Conservation (phyloP, 2,329 filamentous ascomycete genomes). For the Fusarium miscanthi region DNA sequence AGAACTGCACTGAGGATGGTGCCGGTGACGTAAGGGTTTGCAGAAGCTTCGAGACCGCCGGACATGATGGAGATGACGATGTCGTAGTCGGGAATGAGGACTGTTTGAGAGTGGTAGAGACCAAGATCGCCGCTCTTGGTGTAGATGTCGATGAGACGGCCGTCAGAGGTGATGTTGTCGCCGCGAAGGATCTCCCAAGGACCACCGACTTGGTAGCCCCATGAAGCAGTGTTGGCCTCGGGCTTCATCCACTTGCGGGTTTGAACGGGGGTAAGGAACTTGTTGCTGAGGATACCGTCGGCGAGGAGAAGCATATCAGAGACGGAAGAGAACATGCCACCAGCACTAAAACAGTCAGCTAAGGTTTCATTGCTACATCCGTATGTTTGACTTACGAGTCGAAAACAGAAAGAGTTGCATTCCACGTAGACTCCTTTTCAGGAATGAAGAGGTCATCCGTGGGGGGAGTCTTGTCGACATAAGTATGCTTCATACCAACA, state of each 20-base stretch:
- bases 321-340: constrained; percentile 56
- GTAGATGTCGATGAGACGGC: constrained; percentile 58
- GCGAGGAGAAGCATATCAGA: constrained; percentile 56
- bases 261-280: constrained; percentile 52
- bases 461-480: constrained; percentile 48
- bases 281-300: constrained; percentile 55
- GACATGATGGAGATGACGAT: constrained; percentile 55
- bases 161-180: constrained; percentile 51
- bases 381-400: constrained; percentile 45
- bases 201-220: constrained; percentile 54
- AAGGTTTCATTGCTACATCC: too few species aligned
- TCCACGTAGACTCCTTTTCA: constrained; percentile 49
- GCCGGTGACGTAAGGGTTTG: constrained; percentile 24
- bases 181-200: constrained; percentile 61
- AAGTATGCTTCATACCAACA: constrained; percentile 56
- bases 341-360: constrained; percentile 42
- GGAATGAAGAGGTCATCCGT: constrained; percentile 52
- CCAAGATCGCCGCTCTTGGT: constrained; percentile 59
- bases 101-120: constrained; percentile 54
- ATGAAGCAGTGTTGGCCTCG: constrained; percentile 51
- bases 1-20: constrained; percentile 48
- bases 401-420: constrained; percentile 49
- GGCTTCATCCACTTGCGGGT: constrained; percentile 61
- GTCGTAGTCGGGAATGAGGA: constrained; percentile 60
- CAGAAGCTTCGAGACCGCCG: constrained; percentile 46